phyloP scores from a whole-genome alignment of 148 eudicot species.

The Chenopodium album region DNA sequence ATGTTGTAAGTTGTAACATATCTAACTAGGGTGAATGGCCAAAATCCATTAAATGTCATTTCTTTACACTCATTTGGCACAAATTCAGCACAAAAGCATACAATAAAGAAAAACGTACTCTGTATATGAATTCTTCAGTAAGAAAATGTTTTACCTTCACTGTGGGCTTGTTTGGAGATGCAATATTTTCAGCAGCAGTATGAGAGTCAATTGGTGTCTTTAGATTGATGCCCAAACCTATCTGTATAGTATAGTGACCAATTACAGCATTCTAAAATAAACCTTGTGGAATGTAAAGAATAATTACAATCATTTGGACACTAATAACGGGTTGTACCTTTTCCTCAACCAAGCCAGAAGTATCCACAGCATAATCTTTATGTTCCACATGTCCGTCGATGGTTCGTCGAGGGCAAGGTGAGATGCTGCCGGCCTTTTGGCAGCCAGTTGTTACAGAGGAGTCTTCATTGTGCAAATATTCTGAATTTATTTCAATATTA shows the following conservation, averaged over 20 bases:
- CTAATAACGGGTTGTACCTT: constrained; percentile 43
- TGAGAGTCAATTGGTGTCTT: constrained; percentile 31
- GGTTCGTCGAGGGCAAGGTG: constrained; percentile 33
- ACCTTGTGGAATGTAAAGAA: not conserved
- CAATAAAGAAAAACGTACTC: not conserved
- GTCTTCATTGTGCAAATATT: constrained; percentile 35
- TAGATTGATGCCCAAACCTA: constrained; percentile 22
- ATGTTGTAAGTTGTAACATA: not conserved
- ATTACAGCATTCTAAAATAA: not conserved
- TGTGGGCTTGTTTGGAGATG: constrained; percentile 27
- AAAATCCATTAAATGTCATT: not conserved
- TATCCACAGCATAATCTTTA: constrained; percentile 31
- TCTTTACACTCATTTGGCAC: not conserved
- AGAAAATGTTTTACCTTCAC: constrained; percentile 34
- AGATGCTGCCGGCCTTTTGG: constrained; percentile 27
- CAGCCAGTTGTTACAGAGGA: constrained; percentile 30
- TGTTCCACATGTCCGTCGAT: constrained; percentile 28
- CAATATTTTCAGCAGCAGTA: constrained; percentile 27
- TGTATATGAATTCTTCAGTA: not conserved
- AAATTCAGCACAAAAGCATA: not conserved
- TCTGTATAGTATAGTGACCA: constrained; percentile 19
- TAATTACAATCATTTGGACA: not conserved
- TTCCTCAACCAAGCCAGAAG: constrained; percentile 30
- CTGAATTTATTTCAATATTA: constrained; percentile 38
- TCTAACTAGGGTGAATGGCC: not conserved